Base-by-base conservation (phyloP, 1,284 basidiomycete genomes). In the Wallemia mellicola region DNA sequence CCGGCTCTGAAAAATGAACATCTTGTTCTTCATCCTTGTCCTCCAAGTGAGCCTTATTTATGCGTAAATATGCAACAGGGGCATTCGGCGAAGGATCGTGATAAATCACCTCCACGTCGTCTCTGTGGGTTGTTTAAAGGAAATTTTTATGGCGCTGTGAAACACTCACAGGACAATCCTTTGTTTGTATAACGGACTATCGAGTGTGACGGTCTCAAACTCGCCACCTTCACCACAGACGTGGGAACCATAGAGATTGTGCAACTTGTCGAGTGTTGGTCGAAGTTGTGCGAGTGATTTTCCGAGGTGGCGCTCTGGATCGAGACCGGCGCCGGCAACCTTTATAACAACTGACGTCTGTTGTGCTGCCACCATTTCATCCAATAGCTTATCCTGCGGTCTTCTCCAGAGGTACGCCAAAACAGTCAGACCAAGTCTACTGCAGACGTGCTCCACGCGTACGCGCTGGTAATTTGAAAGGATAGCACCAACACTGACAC, bases 151-250 rank as follows among this genome's bases (percentile, higher is more conserved):
- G n/a, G n/a, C 22, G 27, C 2, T n/a, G 58, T 58, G 2, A 27
- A 55, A 58, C 11, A 63, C 81, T 66, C 64, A 85, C 82, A 96
- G 68, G 2, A 73, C 68, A 54, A 99, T 81, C 14, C 77, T 75
- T 57, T 76, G 75, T 64, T 83, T 85, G 76, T 94, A 98, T 24
- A 95, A 67, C 0, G 91, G 86, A 62, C 82, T 85, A 65, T 96
- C 86, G 24, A 92, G 72, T 1, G 92, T 94, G 60, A 96, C 72
- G 0, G 85, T 87, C 69, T 99, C 94, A 68, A 96, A 99, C 72
- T 99, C 94, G 1, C 94, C 94, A 1, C 94, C 94, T 71, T 99
- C 94, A 2, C 94, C 94, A 63, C 91, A 95, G 1, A 94, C 78
- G 69, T 99, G 94, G 0, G 85, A 81, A 0, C 89, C 89, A 66